phyloP scores from a whole-genome alignment of 495 filamentous ascomycete genomes.

The Penicillium goetzii region DNA sequence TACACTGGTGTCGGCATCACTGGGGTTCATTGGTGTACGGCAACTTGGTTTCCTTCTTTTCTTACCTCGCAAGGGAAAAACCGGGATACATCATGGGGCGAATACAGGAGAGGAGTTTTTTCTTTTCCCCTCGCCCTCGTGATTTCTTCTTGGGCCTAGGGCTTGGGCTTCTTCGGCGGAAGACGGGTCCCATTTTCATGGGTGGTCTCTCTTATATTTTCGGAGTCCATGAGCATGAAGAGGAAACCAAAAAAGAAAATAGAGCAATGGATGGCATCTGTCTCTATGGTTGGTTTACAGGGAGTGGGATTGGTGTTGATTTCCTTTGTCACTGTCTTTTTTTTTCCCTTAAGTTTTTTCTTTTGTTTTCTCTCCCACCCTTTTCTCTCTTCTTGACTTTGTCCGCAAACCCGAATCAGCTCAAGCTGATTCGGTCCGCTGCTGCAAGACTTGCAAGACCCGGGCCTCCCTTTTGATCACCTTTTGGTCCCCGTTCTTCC shows the following conservation, averaged over 20 bases:
- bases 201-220: background rate
- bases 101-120: background rate
- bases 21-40: slow-evolving; percentile 35
- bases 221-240: slow-evolving; percentile 14
- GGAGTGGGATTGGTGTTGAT: slow-evolving; percentile 31
- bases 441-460: background rate
- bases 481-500: slow-evolving; percentile 1
- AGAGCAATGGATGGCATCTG: slow-evolving; percentile 36
- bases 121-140: background rate
- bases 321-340: slow-evolving; percentile 27
- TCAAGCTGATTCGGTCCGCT: slow-evolving; percentile 17
- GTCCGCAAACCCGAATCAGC: slow-evolving; percentile 16
- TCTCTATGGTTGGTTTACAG: slow-evolving; percentile 21
- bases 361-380: slow-evolving; percentile 23
- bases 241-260: slow-evolving; percentile 23
- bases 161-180: slow-evolving; percentile 7
- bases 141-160: slow-evolving; percentile 1
- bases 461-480: background rate
- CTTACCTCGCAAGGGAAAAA: slow-evolving; percentile 6
- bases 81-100: slow-evolving; percentile 13
- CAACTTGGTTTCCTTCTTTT: slow-evolving; percentile 18
- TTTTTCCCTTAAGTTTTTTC: slow-evolving; percentile 24
- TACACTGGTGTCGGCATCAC: slow-evolving; percentile 38
- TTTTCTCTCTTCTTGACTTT: slow-evolving; percentile 15
- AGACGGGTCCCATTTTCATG: slow-evolving; percentile 5